Conservation (phyloP, 2,329 filamentous ascomycete genomes). For the Pleochaeta shiraiana region DNA sequence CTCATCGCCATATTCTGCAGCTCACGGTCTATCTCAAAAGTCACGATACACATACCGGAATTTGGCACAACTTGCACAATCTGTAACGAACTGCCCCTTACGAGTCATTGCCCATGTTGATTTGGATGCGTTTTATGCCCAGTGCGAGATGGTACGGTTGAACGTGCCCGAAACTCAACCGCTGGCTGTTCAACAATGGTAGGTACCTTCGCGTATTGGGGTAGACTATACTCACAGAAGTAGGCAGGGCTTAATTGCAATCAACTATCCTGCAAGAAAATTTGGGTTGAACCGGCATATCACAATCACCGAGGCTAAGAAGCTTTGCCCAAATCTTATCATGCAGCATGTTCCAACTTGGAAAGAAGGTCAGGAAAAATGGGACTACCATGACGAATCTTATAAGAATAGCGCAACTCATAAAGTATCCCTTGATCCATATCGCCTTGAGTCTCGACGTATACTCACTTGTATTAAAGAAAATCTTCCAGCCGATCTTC, state of each 20-base stretch:
- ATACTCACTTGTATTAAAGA: constrained; percentile 66
- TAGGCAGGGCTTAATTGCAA: constrained; percentile 78
- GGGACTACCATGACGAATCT: constrained; percentile 75
- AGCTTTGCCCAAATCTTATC: constrained; percentile 65
- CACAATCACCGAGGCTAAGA: constrained; percentile 59
- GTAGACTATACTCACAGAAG: not conserved
- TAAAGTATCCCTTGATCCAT: constrained; percentile 89
- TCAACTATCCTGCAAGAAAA: constrained; percentile 80
- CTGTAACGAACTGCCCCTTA: constrained; percentile 50
- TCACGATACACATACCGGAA: constrained; percentile 77
- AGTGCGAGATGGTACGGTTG: constrained; percentile 85
- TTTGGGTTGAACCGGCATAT: constrained; percentile 66
- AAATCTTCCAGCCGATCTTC: constrained; percentile 37
- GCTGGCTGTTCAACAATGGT: constrained; percentile 87
- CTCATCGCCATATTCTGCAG: constrained; percentile 23
- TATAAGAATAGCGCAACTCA: constrained; percentile 61
- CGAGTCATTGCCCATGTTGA: constrained; percentile 83
- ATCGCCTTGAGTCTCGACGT: constrained; percentile 61
- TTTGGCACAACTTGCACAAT: constrained; percentile 51
- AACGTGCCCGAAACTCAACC: constrained; percentile 53
- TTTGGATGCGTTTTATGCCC: constrained; percentile 92
- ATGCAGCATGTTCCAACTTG: constrained; percentile 90
- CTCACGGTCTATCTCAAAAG: constrained; percentile 14
- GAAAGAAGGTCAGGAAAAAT: constrained; percentile 75
- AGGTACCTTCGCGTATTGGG: constrained; percentile 8